Evolutionary conservation across 139 green algal species (phyloP).

Genomic region (Volvox africanus): DNA sequence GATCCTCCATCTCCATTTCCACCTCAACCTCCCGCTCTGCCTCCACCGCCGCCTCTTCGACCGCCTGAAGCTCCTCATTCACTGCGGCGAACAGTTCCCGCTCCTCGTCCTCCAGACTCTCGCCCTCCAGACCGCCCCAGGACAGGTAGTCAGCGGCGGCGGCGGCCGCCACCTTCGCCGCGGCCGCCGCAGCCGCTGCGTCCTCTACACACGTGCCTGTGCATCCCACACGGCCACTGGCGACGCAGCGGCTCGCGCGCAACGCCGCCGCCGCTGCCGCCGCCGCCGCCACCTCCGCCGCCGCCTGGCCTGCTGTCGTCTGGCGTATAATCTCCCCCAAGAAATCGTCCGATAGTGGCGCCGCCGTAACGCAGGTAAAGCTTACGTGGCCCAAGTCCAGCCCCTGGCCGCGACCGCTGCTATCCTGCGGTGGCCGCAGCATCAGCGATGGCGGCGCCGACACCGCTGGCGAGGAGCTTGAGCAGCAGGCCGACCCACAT

Average conservation of each 20-base stretch:
- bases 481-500: background rate
- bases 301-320: background rate
- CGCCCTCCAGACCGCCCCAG: background rate
- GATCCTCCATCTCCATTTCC: background rate
- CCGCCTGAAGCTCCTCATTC: background rate
- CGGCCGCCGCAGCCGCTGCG: background rate
- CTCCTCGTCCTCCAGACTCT: background rate
- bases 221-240: background rate
- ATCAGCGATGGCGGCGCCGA: background rate
- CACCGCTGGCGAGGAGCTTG: background rate
- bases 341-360: conserved; percentile 38
- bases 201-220: background rate
- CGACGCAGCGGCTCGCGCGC: background rate
- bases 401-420: conserved; percentile 1
- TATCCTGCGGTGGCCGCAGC: background rate
- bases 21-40: conserved; percentile 6
- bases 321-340: conserved; percentile 33
- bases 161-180: background rate
- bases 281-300: conserved; percentile 27
- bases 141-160: background rate
- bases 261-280: conserved; percentile 5
- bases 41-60: conserved; percentile 5
- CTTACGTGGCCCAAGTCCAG: conserved; percentile 22
- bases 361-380: conserved; percentile 4
- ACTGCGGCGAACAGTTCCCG: conserved; percentile 1